Base-by-base conservation (phyloP, 208 protist species). In the Acanthamoeba culbertsoni region DNA sequence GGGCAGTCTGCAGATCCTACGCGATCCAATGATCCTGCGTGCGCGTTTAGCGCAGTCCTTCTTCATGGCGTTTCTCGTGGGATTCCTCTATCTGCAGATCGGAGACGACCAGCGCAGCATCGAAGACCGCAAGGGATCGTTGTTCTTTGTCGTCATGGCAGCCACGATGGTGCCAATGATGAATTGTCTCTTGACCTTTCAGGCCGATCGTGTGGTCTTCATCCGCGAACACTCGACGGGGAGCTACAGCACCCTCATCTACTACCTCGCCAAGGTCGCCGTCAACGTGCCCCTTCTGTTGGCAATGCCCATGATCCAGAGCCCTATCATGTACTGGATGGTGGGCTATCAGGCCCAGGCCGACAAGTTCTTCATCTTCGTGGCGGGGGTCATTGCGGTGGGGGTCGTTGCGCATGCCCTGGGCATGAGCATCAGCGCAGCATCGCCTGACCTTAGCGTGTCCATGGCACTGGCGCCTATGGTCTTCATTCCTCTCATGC, bases 361-460 rank as follows among this genome's bases (percentile, higher is more conserved):
- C 40, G 86, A 77, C 43, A 92, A 92, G 28, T 92, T 51, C 86
- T 92, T 92, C 86, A 92, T 79, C 63, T 92, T 92, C 86, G n/a
- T 92, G 6, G 86, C 86, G 10, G 55, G 31, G 1, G 43, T 33
- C 4, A 77, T 92, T 33, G 42, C 37, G 5, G 33, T 79, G 18
- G 42, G 37, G 0, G 35, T 79, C 0, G 40, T 57, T 0, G 55
- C 86, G 45, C 86, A 92, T 5, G 23, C n/a, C 6, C 53, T 92
- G 23, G 86, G 86, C 0, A 20, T 92, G 0, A 40, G 37, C 0
- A 77, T 92, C 37, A 79, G 62, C 45, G 86, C 86, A n/a, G n/a
- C n/a, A n/a, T n/a, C n/a, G n/a, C n/a, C n/a, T n/a, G n/a, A n/a
- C n/a, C n/a, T n/a, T n/a, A n/a, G n/a, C n/a, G n/a, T n/a, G n/a